Base-by-base conservation (phyloP, 2,329 filamentous ascomycete genomes). In the Metarhizium robertsii region DNA sequence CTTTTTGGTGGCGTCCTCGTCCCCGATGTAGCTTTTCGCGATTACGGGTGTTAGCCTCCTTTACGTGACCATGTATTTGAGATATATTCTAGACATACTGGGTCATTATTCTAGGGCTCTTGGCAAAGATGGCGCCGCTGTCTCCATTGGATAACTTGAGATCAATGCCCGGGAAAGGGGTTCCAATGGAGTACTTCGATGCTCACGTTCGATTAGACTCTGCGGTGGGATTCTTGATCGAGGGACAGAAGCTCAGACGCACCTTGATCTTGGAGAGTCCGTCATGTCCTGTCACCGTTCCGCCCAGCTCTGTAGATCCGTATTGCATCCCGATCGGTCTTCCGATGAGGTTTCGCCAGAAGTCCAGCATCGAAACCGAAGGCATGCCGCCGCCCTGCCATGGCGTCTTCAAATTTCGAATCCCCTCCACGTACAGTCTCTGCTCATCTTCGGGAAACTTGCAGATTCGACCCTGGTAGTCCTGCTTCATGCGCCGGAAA, bases 1-100 rank as follows among this genome's bases (percentile, higher is more conserved):
- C 69, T 90, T 90, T 54, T 76, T 73, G 1, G 90, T 96, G 75
- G 95, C 89, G 58, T 85, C 87, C 0, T 84, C 79, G 70, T 92
- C 53, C 2, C 57, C 61, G 20, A 64, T 52, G 29, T 64, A 63
- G 38, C 62, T 63, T 48, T n/a, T 25, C 25, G 25, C 25, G 4
- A 25, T 25, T 1, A 25, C 25, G 25, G 25, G 25, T 25, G 25
- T 25, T 25, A 25, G 25, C 25, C 25, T 25, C 4, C 25, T 25
- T 25, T 25, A 25, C 25, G 25, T 25, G 25, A 25, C 25, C 25
- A 25, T 25, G 25, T 25, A 4, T 25, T 25, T 25, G 25, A 25
- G 25, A 25, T 25, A 25, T 25, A 25, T 25, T 25, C 25, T 4
- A 25, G 25, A 40, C 38, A 13, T 40, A 40, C 38, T 40, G 38